These are phyloP conservation scores for Paecilomyces formosus DNA, from an alignment of 2,329 filamentous ascomycete genomes.

Conservation along the genomic window DNA sequence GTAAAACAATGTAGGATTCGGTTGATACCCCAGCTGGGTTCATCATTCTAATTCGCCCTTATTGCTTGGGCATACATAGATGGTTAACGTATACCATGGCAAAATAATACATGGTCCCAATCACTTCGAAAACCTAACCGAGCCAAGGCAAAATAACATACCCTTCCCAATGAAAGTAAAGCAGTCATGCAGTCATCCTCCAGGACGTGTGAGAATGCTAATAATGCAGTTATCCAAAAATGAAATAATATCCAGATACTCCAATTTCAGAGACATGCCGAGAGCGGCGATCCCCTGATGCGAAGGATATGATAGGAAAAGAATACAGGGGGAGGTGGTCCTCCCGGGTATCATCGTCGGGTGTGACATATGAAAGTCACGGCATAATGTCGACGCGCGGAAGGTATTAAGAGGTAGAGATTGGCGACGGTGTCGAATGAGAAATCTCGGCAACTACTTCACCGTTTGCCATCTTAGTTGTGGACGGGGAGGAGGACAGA, in stretches of 20 bases:
- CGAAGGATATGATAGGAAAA: neutral
- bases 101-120: neutral
- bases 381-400: slow-evolving; percentile 2
- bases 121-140: neutral
- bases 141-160: neutral
- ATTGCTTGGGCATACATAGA: neutral
- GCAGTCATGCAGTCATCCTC: neutral
- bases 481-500: neutral
- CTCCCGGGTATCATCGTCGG: slow-evolving; percentile 4
- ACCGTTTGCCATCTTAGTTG: neutral
- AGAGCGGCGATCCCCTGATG: neutral
- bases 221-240: neutral
- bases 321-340: neutral
- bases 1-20: too few relatives aligned
- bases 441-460: neutral
- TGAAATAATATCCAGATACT: neutral
- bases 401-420: slow-evolving; percentile 4
- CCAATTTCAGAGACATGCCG: neutral
- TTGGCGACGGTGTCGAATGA: slow-evolving; percentile 4
- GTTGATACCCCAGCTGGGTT: too few relatives aligned
- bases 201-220: neutral
- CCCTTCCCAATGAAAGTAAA: neutral
- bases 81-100: neutral
- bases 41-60: neutral
- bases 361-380: slow-evolving; percentile 1